Percentiles rank a stretch among this genome's conserved stretches.
Conservation (phyloP, 2,329 filamentous ascomycete genomes). For the Xylaria multiplex region DNA sequence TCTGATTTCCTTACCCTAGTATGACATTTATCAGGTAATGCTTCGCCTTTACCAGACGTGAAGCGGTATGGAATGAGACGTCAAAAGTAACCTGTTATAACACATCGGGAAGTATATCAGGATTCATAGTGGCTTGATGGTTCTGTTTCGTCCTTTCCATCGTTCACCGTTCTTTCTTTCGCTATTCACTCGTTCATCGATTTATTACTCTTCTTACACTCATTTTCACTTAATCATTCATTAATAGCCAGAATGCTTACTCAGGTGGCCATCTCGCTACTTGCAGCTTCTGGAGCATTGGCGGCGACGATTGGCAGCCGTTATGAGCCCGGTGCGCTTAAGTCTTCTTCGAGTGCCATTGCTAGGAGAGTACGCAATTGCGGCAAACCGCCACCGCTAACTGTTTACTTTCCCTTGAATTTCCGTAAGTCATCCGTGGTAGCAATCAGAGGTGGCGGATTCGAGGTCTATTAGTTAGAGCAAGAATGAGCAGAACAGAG, state of each 20-base stretch:
- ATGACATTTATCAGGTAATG: neutral
- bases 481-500: neutral
- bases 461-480: neutral
- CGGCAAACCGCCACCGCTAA: constrained; percentile 19
- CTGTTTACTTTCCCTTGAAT: constrained; percentile 32
- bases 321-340: neutral
- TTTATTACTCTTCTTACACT: constrained; percentile 9
- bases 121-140: neutral
- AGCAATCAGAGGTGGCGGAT: neutral
- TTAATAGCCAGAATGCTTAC: constrained; percentile 5
- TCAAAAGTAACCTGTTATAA: neutral
- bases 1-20: neutral
- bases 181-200: neutral
- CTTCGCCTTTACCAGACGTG: neutral
- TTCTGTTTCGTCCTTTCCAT: neutral
- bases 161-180: neutral
- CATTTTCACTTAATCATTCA: constrained; percentile 2
- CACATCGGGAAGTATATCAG: neutral
- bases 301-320: constrained; percentile 12
- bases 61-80: neutral
- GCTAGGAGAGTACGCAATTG: constrained; percentile 22
- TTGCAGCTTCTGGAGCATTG: constrained; percentile 12
- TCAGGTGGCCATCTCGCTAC: constrained; percentile 10
- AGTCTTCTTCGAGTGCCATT: constrained; percentile 9
- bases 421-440: constrained; percentile 16